Evolutionary conservation across 176 grass and related monocot genomes (phyloP).

Genomic region (Rhynchospora pubera): DNA sequence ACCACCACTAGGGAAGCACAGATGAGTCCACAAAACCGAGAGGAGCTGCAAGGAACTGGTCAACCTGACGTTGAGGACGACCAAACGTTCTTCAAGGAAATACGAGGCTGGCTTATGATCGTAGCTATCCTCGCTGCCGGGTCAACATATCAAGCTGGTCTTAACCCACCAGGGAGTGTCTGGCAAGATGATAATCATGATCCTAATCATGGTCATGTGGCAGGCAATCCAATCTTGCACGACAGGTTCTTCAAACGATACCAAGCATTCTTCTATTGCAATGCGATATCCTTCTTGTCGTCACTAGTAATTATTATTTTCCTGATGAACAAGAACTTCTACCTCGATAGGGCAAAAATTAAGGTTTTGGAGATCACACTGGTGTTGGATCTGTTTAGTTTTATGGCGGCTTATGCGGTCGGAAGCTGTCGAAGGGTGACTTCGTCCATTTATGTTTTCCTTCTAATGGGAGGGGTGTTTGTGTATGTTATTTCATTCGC

Average conservation of each 20-base stretch:
- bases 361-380: slow-evolving; percentile 34
- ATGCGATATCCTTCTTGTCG: slow-evolving; percentile 25
- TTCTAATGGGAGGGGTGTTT: slow-evolving; percentile 34
- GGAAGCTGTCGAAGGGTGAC: slow-evolving; percentile 39
- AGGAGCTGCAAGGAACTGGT: not conserved
- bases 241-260: slow-evolving; percentile 22
- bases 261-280: slow-evolving; percentile 33
- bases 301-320: slow-evolving; percentile 27
- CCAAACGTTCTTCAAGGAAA: not conserved
- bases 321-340: slow-evolving; percentile 25
- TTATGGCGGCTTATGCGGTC: slow-evolving; percentile 44
- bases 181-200: not conserved
- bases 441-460: slow-evolving; percentile 30
- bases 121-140: slow-evolving; percentile 26
- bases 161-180: slow-evolving; percentile 30
- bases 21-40: too few species aligned
- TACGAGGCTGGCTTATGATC: slow-evolving; percentile 10
- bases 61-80: not conserved
- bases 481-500: slow-evolving; percentile 20
- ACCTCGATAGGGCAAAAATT: not conserved
- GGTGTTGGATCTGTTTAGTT: slow-evolving; percentile 36
- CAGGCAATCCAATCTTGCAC: slow-evolving; percentile 21
- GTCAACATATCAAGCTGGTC: slow-evolving; percentile 39
- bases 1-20: too few species aligned
- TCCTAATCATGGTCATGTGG: not conserved